These are phyloP conservation scores for Luvunga scandens DNA, from an alignment of 345 rosid species.

Conservation along the genomic window DNA sequence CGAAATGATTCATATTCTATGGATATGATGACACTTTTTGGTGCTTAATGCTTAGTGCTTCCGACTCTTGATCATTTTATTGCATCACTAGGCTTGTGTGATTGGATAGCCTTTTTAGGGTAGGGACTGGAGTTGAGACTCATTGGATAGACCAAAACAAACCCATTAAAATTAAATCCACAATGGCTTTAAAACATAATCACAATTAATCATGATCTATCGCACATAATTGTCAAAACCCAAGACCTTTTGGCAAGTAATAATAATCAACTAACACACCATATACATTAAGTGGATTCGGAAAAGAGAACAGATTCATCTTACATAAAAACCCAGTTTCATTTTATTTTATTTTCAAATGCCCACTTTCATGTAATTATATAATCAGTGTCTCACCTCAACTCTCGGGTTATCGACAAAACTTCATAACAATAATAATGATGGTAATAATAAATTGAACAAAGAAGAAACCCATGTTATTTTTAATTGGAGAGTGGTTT, in stretches of 20 bases:
- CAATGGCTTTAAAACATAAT: constrained; percentile 10
- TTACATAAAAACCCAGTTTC: neutral
- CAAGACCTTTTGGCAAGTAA: constrained; percentile 38
- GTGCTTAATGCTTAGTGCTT: neutral
- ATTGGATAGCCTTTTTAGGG: constrained; percentile 1
- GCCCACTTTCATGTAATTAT: constrained; percentile 13
- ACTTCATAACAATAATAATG: neutral
- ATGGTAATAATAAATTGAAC: no score
- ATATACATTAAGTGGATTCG: constrained; percentile 14
- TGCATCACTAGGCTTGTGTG: constrained; percentile 16
- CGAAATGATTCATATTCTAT: constrained; percentile 19
- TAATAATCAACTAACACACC: constrained; percentile 32
- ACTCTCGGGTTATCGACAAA: constrained; percentile 5
- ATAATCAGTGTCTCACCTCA: constrained; percentile 1
- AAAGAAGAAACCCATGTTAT: neutral
- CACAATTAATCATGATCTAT: constrained; percentile 22
- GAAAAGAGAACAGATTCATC: constrained; percentile 13
- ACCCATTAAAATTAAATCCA: constrained; percentile 11
- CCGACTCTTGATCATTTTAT: constrained; percentile 13
- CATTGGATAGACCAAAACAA: constrained; percentile 3
- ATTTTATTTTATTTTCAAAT: neutral
- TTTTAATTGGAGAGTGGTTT: constrained; percentile 12
- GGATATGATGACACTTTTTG: neutral
- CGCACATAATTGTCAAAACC: constrained; percentile 44
- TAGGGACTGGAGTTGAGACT: neutral